Evolutionary conservation across 805 yeast species (phyloP).

Genomic region (Hanseniaspora hatyaiensis): DNA sequence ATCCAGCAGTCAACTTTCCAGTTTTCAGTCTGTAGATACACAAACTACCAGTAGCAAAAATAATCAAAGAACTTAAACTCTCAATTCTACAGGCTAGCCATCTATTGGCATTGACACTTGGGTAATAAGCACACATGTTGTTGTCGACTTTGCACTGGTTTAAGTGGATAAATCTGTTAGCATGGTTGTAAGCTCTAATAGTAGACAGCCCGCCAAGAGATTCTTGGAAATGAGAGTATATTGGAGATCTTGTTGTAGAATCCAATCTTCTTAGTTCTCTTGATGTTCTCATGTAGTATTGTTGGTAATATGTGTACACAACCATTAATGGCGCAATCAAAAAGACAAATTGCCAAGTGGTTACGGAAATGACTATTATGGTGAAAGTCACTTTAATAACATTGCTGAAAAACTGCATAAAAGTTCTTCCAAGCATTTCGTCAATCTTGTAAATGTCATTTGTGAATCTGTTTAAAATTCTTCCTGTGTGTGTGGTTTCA

Average conservation of each 20-base stretch:
- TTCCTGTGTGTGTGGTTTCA: conserved; percentile 91
- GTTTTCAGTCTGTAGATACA: conserved; percentile 56
- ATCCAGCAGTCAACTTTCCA: conserved; percentile 73
- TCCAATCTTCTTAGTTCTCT: conserved; percentile 75
- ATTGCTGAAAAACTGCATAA: conserved; percentile 55
- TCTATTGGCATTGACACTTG: conserved; percentile 83
- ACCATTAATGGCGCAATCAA: conserved; percentile 58
- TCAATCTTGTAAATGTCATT: conserved; percentile 84
- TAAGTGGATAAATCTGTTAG: conserved; percentile 48
- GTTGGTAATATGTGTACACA: conserved; percentile 61
- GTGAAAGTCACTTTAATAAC: conserved; percentile 59
- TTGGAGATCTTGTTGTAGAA: conserved; percentile 68
- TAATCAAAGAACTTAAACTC: conserved; percentile 78
- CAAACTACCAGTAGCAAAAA: conserved; percentile 74
- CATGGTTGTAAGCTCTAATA: conserved; percentile 63
- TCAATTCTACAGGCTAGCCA: conserved; percentile 96
- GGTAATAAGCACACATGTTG: conserved; percentile 86
- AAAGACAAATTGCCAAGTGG: conserved; percentile 78
- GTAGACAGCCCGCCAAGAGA: conserved; percentile 64
- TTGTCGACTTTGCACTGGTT: conserved; percentile 65
- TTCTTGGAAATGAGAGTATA: conserved; percentile 76
- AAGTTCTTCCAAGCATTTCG: conserved; percentile 60
- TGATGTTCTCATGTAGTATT: conserved; percentile 62
- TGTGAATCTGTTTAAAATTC: conserved; percentile 82
- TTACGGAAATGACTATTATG: conserved; percentile 61